Conservation (phyloP, 306 rosid species). For the Begonia peltatifolia region DNA sequence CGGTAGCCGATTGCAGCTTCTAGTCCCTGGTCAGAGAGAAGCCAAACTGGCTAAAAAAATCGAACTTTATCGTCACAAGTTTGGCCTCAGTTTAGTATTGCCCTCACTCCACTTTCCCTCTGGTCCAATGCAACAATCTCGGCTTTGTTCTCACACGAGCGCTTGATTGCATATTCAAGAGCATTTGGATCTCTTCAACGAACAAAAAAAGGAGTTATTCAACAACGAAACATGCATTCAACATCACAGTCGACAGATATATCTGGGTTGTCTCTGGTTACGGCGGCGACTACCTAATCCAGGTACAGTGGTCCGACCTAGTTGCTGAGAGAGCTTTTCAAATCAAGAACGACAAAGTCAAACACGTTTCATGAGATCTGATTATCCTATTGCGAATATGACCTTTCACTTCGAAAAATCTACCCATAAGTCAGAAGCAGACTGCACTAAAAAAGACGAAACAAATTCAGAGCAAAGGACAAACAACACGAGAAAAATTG, state of each 20-base stretch:
- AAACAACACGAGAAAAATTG: too few species aligned
- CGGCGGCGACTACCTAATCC: conserved; percentile 61
- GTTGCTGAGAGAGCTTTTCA: conserved; percentile 54
- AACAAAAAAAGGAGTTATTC: conserved; percentile 4
- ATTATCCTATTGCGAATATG: too few species aligned
- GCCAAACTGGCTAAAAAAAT: too few species aligned
- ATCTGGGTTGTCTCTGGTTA: conserved; percentile 61
- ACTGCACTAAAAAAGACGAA: too few species aligned
- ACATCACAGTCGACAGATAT: conserved; percentile 68
- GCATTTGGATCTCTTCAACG: conserved; percentile 66
- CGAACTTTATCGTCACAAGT: too few species aligned
- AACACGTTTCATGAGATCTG: too few species aligned
- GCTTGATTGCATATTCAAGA: conserved; percentile 79
- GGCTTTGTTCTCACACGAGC: conserved; percentile 92
- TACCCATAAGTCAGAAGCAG: too few species aligned
- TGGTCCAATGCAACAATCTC: conserved; percentile 87
- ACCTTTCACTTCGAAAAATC: too few species aligned
- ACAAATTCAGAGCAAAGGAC: too few species aligned
- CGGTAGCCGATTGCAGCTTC: conserved; percentile 84
- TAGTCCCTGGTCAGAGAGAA: conserved; percentile 38
- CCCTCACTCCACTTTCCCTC: conserved; percentile 94
- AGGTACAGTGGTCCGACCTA: conserved; percentile 69
- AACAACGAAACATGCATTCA: not conserved
- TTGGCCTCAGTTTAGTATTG: conserved; percentile 87
- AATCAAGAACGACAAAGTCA: too few species aligned